Base-by-base conservation (phyloP, 345 rosid species). In the Eucalyptus curtisii region DNA sequence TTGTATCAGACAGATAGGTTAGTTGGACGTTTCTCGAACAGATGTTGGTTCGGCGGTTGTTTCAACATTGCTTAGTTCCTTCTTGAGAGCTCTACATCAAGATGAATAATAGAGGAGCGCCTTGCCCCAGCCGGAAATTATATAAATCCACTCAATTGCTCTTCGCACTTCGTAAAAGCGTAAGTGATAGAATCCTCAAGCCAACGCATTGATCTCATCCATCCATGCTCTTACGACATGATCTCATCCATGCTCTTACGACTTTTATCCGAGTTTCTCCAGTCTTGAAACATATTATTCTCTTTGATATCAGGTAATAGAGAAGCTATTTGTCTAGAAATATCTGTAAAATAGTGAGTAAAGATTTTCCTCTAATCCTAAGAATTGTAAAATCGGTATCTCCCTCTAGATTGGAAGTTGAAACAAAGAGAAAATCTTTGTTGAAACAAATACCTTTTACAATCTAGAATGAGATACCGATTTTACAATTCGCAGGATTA, bases 71-170 rank as follows among this genome's bases (percentile, higher is more conserved):
- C n/a, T n/a, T n/a, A n/a, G n/a, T n/a, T n/a, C n/a, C 99, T 89
- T 95, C 98, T 92, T 95, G 98, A 50, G 93, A 89, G 89, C 96
- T 95, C 86, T 93, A 94, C 95, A 95, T 94, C 86, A 96, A 92
- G 90, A 93, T 90, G 49, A 96, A 95, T 91, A 95, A n/a, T n/a
- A n/a, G n/a, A n/a, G n/a, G n/a, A n/a, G n/a, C n/a, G n/a, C n/a
- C n/a, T n/a, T n/a, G n/a, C n/a, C n/a, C 93, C 88, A 96, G 92
- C 99, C 98, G 95, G 89, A 96, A 96, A 44, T 92, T 88, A 91
- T 95, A 94, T 45, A 95, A 91, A 49, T 94, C 96, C 68, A 92
- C 94, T 76, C 96, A 93, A 82, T 94, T 94, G 88, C 93, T 93
- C 93, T 95, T 96, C 7, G 99, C 98, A 85, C 81, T 93, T 31